Percentiles rank a stretch among this genome's conserved stretches.
Conservation (phyloP, 2,329 filamentous ascomycete genomes). For the Periconia macrospinosa region DNA sequence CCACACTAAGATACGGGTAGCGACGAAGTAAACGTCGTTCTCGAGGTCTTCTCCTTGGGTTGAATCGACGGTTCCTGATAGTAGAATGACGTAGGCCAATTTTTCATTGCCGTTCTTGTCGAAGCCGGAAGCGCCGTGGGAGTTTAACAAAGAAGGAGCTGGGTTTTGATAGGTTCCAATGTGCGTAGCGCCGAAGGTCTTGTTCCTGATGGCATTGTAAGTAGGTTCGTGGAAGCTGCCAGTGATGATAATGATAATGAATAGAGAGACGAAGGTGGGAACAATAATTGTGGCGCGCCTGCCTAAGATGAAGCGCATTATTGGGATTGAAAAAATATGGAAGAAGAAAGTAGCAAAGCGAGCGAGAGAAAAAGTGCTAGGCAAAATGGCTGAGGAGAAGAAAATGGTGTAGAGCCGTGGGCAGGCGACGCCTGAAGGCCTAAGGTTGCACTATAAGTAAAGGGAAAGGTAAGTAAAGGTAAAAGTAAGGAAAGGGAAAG, state of each 20-base stretch:
- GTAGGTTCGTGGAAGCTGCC: not conserved
- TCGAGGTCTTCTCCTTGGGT: constrained; percentile 20
- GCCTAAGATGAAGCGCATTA: too few relatives aligned
- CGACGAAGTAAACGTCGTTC: constrained; percentile 31
- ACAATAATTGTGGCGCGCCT: too few relatives aligned
- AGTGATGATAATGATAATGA: not conserved
- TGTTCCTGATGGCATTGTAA: not conserved
- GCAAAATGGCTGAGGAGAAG: too few relatives aligned
- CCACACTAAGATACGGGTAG: constrained; percentile 33
- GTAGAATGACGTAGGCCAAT: constrained; percentile 28
- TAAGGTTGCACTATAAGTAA: too few relatives aligned
- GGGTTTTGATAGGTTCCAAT: not conserved
- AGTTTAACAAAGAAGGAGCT: not conserved
- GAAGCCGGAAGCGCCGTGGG: not conserved
- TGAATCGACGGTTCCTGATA: constrained; percentile 18
- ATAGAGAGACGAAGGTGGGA: too few relatives aligned
- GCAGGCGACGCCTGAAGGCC: too few relatives aligned
- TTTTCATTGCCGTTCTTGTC: constrained; percentile 14
- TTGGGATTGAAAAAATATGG: too few relatives aligned
- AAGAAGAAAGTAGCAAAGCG: too few relatives aligned
- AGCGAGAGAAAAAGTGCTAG: too few relatives aligned
- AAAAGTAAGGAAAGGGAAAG: too few relatives aligned
- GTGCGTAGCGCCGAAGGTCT: not conserved
- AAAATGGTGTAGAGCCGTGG: too few relatives aligned
- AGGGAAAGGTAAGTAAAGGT: too few relatives aligned